Evolutionary conservation across 192 early-diverging fungal species (phyloP), one percentile per base, ranked within the genome.

Genomic region (Chytriomyces hyalinus): DNA sequence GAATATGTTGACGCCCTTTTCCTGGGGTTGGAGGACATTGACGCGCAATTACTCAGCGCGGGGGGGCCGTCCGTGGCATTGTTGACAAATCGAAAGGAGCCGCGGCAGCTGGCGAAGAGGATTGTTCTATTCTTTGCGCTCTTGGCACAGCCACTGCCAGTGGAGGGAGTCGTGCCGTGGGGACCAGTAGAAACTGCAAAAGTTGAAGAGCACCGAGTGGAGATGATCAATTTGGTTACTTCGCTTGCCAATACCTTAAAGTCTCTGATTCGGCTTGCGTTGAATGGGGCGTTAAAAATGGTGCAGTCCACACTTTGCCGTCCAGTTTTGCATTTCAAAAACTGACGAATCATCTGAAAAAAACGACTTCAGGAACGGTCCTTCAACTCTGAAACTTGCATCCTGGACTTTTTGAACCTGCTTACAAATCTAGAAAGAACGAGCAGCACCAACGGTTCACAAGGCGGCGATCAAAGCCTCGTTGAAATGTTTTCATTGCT

Each of bases 111-210:
- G 65, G 95, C 94, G 77, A 97, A 96, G 81, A 94, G 93, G 80
- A 95, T 97, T 71, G 92, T 97, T 65, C 92, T 92, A 76, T 98
- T 98, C 80, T 98, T 99, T 83, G 93, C 96, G 6, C 75, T 97
- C 24, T 85, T 99, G 47, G 92, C 92, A 4, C 89, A 93, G 76
- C 91, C 92, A 75, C 83, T 68, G 78, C 81, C 73, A 77, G 73
- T 67, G 76, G 66, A 67, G 36, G 66, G 66, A 22, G 57, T 20
- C 2, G 36, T 36, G 36, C 36, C 36, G 4, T 36, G 36, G 36
- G 36, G 36, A 36, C 36, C 36, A 36, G 36, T 4, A 36, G 61
- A 36, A 10, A 44, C 45, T 15, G 36, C 11, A 24, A 43, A 72
- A n/a, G 77, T 62, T 83, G 91, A 72, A 81, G 81, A 68, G 86